Conservation (phyloP, 768 basidiomycete genomes). For the Aureoboletus auriporus region DNA sequence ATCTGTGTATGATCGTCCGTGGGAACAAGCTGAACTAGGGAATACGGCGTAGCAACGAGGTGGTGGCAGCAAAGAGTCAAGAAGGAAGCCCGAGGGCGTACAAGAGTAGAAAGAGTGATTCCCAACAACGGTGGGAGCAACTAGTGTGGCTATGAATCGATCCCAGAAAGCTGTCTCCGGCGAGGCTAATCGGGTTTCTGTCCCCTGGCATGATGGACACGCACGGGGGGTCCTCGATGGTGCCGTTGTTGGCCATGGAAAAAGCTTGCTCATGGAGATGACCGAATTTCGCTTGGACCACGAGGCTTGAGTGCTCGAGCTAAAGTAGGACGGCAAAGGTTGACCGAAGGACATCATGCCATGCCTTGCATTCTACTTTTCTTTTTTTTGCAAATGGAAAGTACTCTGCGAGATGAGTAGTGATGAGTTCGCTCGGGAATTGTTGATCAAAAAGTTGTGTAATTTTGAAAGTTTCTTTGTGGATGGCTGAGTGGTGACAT, state of each 20-base stretch:
- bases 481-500: slow-evolving; percentile 43
- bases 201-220: slow-evolving; percentile 76
- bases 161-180: slow-evolving; percentile 36
- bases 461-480: slow-evolving; percentile 60
- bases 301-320: slow-evolving; percentile 33
- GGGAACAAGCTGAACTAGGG: no score
- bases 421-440: slow-evolving; percentile 95
- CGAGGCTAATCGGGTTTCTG: slow-evolving; percentile 60
- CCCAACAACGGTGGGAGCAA: no score
- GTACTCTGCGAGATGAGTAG: slow-evolving; percentile 89
- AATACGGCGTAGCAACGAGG: no score
- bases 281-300: slow-evolving; percentile 45
- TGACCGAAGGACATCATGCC: slow-evolving; percentile 80
- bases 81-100: no score
- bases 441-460: slow-evolving; percentile 98
- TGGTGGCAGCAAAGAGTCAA: no score
- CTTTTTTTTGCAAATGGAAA: slow-evolving; percentile 94
- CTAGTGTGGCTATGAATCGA: slow-evolving; percentile 47
- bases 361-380: slow-evolving; percentile 83
- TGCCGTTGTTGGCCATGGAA: slow-evolving; percentile 17
- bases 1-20: no score
- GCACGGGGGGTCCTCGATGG: slow-evolving; percentile 55
- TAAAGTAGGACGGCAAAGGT: slow-evolving; percentile 37
- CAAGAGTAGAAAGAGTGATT: no score
- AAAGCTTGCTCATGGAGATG: slow-evolving; percentile 34